Evolutionary conservation across 768 basidiomycete species (phyloP), one percentile per base, ranked within the genome.

Genomic region (Boletellus emodensis): DNA sequence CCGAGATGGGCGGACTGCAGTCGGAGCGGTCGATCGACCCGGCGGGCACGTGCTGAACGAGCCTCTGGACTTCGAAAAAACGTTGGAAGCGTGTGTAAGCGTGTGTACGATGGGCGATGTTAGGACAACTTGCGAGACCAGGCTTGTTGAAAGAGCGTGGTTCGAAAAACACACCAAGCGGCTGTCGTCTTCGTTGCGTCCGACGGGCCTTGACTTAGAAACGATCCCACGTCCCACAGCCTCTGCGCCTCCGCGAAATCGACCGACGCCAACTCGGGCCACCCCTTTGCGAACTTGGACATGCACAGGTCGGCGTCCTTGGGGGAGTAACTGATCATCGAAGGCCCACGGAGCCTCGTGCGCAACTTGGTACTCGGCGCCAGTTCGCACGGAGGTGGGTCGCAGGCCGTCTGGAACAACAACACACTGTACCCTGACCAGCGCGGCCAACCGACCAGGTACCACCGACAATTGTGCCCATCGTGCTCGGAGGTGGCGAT

Each of bases 351-450:
- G 32, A 97, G 80, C 15, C 87, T 78, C 12, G 80, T 75, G 17
- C 87, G 83, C 40, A 97, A 82, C n/a, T n/a, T n/a, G n/a, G 72
- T 95, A 93, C 72, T 97, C 97, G 24, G 92, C 87, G n/a, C 95
- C 95, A 0, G 89, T 94, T 15, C 94, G 84, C 12, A 81, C 65
- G 22, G 80, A 80, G 3, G 78, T 78, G 0, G 94, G 70, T 97
- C 97, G 71, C 88, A 92, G 4, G 86, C 75, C 10, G 91, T 95
- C 62, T 92, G 82, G 62, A 97, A 95, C n/a, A 46, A 97, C 80
- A 36, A 75, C 64, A 64, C 82, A 85, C 39, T 84, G 85, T 6
- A 88, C 73, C 43, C 79, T 77, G 1, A 69, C 77, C 54, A 93
- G 74, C 15, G 79, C 72, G 12, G 74, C 71, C n/a, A 90, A 67